phyloP scores from a whole-genome alignment of 148 eudicot species.

The Talinum fruticosum region DNA sequence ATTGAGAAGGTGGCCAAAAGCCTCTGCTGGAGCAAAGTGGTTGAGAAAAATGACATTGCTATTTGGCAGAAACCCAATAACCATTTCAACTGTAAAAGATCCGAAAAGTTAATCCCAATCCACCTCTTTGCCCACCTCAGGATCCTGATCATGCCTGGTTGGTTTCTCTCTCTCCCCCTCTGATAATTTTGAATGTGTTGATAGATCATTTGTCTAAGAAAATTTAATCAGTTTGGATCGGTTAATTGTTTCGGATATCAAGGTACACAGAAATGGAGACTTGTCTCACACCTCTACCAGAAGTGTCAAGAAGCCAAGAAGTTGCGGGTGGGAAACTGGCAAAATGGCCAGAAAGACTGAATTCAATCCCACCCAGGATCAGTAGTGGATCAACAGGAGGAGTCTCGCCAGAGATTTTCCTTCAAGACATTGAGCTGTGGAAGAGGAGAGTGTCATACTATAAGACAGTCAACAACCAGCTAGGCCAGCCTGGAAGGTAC shows the following conservation, averaged over 20 bases:
- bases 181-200: neutral
- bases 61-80: constrained; percentile 77
- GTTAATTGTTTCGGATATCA: neutral
- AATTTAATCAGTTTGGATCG: too few relatives aligned
- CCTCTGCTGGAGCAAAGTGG: constrained; percentile 72
- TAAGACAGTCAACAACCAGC: constrained; percentile 63
- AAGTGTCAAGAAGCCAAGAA: constrained; percentile 40
- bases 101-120: constrained; percentile 27
- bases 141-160: constrained; percentile 76
- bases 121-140: constrained; percentile 50
- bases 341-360: constrained; percentile 71
- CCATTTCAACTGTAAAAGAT: constrained; percentile 52
- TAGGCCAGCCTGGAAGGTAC: constrained; percentile 59
- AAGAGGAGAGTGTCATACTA: constrained; percentile 62
- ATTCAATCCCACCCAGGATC: constrained; percentile 61
- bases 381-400: constrained; percentile 44
- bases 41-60: constrained; percentile 62
- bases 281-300: constrained; percentile 63
- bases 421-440: constrained; percentile 48
- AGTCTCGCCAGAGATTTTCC: constrained; percentile 46
- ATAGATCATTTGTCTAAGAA: neutral
- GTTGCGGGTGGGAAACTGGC: constrained; percentile 56
- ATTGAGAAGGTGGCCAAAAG: constrained; percentile 67
- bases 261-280: constrained; percentile 80
- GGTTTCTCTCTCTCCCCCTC: constrained; percentile 12